Evolutionary conservation across 1,284 basidiomycete genomes (phyloP).

Genomic region (Rhodotorula sp.): DNA sequence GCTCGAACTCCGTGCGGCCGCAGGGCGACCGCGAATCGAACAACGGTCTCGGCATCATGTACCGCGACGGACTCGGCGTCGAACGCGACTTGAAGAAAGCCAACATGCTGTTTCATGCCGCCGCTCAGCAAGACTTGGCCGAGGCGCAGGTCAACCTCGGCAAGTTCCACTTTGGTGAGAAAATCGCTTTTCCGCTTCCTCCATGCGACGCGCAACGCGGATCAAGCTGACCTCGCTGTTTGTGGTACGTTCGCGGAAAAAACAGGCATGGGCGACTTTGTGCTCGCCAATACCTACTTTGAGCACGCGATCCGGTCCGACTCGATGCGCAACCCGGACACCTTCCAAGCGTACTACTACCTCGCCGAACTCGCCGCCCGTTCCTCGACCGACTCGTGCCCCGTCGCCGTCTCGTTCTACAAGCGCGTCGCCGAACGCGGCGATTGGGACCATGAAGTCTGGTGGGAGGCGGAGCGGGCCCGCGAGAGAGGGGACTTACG

Average conservation of each 20-base stretch:
- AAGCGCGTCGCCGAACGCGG: conserved; percentile 86
- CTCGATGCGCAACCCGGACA: conserved; percentile 55
- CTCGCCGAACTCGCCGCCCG: conserved; percentile 72
- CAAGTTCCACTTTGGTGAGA: conserved; percentile 73
- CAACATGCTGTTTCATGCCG: conserved; percentile 67
- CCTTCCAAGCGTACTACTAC: conserved; percentile 90
- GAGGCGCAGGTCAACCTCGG: conserved; percentile 90
- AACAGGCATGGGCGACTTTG: conserved; percentile 63
- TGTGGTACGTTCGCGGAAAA: too few species aligned
- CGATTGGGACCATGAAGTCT: conserved; percentile 75
- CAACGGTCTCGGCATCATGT: conserved; percentile 88
- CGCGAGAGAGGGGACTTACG: conserved; percentile 70
- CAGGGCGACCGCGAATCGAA: conserved; percentile 79
- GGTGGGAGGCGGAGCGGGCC: conserved; percentile 74
- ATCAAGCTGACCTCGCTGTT: conserved; percentile 23
- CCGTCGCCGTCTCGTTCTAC: conserved; percentile 82
- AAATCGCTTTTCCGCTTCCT: too few species aligned
- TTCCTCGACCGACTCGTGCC: conserved; percentile 60
- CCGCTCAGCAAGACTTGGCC: conserved; percentile 78
- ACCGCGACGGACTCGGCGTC: conserved; percentile 82
- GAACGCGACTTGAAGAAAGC: conserved; percentile 59
- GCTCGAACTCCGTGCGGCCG: neutral
- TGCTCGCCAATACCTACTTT: conserved; percentile 67
- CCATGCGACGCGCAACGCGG: too few species aligned
- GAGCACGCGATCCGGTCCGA: conserved; percentile 79